Base-by-base conservation (phyloP, 2,329 filamentous ascomycete genomes). In the Aspergillus sp. region DNA sequence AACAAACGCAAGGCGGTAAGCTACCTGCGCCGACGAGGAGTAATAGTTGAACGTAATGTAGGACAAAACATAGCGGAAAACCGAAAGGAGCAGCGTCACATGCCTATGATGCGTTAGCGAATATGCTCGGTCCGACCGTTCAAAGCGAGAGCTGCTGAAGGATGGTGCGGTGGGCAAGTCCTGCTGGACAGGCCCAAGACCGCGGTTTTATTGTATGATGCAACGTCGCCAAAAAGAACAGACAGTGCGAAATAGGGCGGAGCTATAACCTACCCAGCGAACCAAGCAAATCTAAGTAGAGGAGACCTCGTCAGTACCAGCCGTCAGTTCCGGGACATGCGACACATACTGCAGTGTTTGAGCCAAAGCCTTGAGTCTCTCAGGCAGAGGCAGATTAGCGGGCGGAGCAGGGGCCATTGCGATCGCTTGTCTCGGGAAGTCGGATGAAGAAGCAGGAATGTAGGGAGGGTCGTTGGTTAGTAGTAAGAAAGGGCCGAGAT, bases 1-100 rank as follows among this genome's bases (percentile, higher is more conserved):
- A 69, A 97, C 68, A 77, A 99, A 99, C 60, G 93, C 91, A 57
- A 89, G 86, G 71, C 95, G 93, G 82, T 99, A 99, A 59, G 90
- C 90, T 77, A 95, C 88, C 67, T 86, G 84, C 51, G 94, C 93
- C 82, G 87, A 87, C 74, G 86, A 80, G 60, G 88, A 88, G 75
- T 90, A 90, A 77, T 87, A 92, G 84, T 96, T 96, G 84, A 98
- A 90, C 72, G 90, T 89, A 60, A 97, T 79, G 82, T 92, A 96
- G 52, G 92, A 96, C 64, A 98, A 78, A 65, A 83, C 80, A 78
- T 98, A 99, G 75, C 92, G 90, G 72, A 90, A 75, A 55, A 94
- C 91, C 72, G 87, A 89, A 68, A 96, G 80, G 68, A 99, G 89
- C 63, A 98, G 86, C 41, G 89, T 90, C 62, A 97, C 81, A 76